Percentiles rank a stretch among this genome's conserved stretches.
These are phyloP conservation scores for Leccinum pachyderme DNA, from an alignment of 1,284 basidiomycete genomes.

Conservation along the genomic window DNA sequence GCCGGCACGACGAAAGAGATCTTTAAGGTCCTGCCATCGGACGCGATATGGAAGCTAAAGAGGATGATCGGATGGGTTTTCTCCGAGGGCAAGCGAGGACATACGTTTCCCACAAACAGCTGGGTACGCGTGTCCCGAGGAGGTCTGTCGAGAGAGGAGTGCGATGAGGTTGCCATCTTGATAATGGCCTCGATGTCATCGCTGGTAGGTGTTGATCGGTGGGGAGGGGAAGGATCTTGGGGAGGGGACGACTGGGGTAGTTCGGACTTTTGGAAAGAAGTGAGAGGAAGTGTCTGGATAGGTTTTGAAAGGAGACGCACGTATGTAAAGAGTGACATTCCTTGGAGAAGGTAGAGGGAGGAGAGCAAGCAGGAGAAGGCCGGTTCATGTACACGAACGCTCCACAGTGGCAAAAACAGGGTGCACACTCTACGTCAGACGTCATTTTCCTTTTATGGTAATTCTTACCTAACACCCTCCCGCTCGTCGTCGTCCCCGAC, in stretches of 20 bases:
- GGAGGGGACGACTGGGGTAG: background rate
- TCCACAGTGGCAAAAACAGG: conserved; percentile 38
- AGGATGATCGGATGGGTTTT: background rate
- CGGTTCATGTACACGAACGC: conserved; percentile 32
- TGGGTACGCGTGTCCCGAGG: conserved; percentile 84
- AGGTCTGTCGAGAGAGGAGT: conserved; percentile 45
- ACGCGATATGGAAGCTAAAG: conserved; percentile 87
- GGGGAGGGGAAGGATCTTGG: conserved; percentile 19
- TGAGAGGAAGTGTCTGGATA: background rate
- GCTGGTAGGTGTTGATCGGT: conserved; percentile 48
- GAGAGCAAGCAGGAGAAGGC: conserved; percentile 9
- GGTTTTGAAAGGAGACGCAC: conserved; percentile 12
- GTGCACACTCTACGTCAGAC: conserved; percentile 34
- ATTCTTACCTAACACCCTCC: conserved; percentile 6
- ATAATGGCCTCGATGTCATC: conserved; percentile 83
- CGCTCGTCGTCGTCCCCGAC: conserved; percentile 8
- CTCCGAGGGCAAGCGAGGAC: background rate
- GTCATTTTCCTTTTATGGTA: conserved; percentile 27
- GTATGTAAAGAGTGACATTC: conserved; percentile 12
- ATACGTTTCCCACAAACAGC: conserved; percentile 88
- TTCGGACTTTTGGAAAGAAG: background rate
- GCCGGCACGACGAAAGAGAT: conserved; percentile 92
- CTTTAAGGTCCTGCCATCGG: conserved; percentile 98
- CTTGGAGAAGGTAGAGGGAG: background rate
- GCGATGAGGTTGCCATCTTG: conserved; percentile 67